Base-by-base conservation (phyloP, 2,329 filamentous ascomycete species). In the Fusarium secorum region DNA sequence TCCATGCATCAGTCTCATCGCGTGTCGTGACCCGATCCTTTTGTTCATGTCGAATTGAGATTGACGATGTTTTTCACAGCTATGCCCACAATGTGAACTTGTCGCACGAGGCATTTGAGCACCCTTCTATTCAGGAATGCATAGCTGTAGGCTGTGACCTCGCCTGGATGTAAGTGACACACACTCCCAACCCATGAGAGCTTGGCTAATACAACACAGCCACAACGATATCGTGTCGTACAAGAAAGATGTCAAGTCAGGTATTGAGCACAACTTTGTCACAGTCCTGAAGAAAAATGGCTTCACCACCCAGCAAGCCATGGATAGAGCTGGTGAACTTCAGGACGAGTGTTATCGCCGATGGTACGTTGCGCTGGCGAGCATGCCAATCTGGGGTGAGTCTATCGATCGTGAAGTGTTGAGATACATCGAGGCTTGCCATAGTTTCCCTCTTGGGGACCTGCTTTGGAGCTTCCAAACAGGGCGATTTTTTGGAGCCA, bases 141-240 rank as follows among this genome's bases (percentile, higher is more conserved):
- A 53, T 30, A 53, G 35, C 35, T n/a, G 35, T 53, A 13, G 49
- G 49, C 0, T 53, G 49, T 4, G 49, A 53, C 0, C 49, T 53
- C 4, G 49, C 49, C 1, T 53, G 35, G 49, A 41, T 41, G 35
- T 15, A 28, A 41, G 35, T 41, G 14, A 4, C 5, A 18, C 2
- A 20, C 11, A 5, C 7, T 5, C n/a, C 1, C 4, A 1, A 9
- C 0, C 4, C 22, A 4, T 26, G 6, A 11, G 2, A n/a, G 4
- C 7, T 36, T 5, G 11, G 7, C 48, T 52, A 5, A 52, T 2
- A 13, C 2, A n/a, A 7, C 3, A 5, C 8, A 53, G 35, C 15
- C 49, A 53, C 15, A 30, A 30, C 20, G 49, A 53, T 17, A 53
- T 53, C 8, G 35, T 53, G 14, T 53, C 24, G 3, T 53, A 53